Evolutionary conservation across 306 rosid species (phyloP), one percentile per base, ranked within the genome.

Genomic region (Urtica urens): DNA sequence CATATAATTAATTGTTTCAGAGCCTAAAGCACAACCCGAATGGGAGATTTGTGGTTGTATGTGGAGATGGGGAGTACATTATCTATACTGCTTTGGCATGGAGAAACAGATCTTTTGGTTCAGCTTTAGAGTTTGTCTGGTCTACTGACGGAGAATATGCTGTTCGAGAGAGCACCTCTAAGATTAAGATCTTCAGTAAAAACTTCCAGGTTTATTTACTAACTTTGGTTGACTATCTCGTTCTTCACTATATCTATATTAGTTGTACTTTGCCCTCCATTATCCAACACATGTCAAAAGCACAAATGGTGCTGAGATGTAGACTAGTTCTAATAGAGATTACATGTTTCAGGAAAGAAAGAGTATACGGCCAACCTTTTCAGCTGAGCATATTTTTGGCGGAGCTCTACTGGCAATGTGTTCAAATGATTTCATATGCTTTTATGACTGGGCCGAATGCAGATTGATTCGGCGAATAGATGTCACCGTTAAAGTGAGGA

Each of bases 51-150:
- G 99, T 92, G 54, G 97, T 90, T 66, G 97, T 90, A 22, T 90
- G 97, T 54, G 97, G 97, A 56, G 97, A 90, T 77, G 97, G 97
- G 56, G 97, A 90, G 54, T 90, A 84, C 70, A 84, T 90, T 60
- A 90, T 90, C 65, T 84, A 79, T 70, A 90, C 97, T 50, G 97
- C 97, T 57, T 76, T 90, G 73, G 97, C 97, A 7, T 90, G 97
- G 97, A 84, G 97, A 66, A 90, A 90, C 46, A 78, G 99, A 49
- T 85, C 99, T 40, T 92, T 92, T 65, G 99, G 99, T 66, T 85
- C 99, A 2, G 99, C 99, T 34, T 71, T 92, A 75, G 99, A 92
- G 70, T 72, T 92, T 46, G 96, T 68, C 40, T 92, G 99, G 99
- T 92, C 99, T 17, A 34, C 88, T 9, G 99, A 92, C 51, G 99